Evolutionary conservation across 2,329 filamentous ascomycete genomes (phyloP), one percentile per base, ranked within the genome.

Genomic region (Allantophomopsis lycopodina): DNA sequence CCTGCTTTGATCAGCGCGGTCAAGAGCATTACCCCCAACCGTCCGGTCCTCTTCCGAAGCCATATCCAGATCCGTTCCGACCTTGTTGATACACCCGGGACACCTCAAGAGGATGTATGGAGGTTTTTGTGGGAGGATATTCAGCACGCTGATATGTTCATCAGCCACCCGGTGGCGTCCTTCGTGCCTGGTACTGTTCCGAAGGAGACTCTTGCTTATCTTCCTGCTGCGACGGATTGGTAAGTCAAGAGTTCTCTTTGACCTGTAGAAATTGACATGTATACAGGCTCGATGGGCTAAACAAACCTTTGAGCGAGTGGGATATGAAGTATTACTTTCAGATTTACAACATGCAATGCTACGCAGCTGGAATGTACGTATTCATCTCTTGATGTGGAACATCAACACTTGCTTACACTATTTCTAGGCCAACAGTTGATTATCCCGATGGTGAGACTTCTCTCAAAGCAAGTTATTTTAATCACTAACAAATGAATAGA

Each of bases 1-100:
- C 83, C 83, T 3, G 74, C 73, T 5, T 64, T 91, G 31, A 84
- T 89, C 40, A 76, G 79, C 4, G 63, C 89, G 28, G 79, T 85
- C 52, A 89, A 87, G 60, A 62, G 72, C 42, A 43, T 69, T 6
- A 83, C 82, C 1, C 81, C 83, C 1, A 57, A 79, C n/a, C 73
- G 83, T 11, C 84, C 84, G 1, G 73, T 91, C 16, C 72, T 89
- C 32, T 91, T 83, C 60, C 74, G 84, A 43, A 86, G 80, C 36
- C 84, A 91, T 55, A 91, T 91, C 41, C 83, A 91, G 57, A 78
- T 91, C 42, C 75, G 83, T 41, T 77, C 76, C 44, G 84, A 91
- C 52, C 67, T 89, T 11, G 71, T 80, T 6, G 70, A 72, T 37
- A 61, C 69, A 36, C 56, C 69, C 1, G 76, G 71, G 2, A 76